Conservation (phyloP, 139 green algal genomes). For the Chlamydomonas eustigma region DNA sequence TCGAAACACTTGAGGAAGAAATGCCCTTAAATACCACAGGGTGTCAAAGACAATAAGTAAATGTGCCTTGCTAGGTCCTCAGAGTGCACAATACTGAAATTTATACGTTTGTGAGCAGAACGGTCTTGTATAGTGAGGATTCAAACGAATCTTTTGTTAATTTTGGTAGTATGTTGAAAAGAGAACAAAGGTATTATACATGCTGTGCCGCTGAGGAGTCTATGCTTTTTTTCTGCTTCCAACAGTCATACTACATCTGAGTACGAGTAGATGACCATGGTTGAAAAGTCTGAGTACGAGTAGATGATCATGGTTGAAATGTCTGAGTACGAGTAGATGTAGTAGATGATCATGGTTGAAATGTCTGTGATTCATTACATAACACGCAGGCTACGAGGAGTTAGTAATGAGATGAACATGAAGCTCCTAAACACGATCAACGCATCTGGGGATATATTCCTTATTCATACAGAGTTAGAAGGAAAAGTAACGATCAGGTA, state of each 20-base stretch:
- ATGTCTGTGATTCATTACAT: neutral
- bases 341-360: too few relatives aligned
- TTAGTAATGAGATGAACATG: constrained; percentile 18
- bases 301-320: too few relatives aligned
- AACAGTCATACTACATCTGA: neutral
- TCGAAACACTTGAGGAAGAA: neutral
- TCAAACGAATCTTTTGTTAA: neutral
- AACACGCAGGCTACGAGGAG: neutral
- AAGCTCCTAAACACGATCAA: constrained; percentile 63
- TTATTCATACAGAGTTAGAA: constrained; percentile 57
- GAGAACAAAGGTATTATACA: too few relatives aligned
- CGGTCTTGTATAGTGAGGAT: neutral
- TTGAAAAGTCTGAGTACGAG: neutral
- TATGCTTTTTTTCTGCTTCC: too few relatives aligned
- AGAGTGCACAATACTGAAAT: neutral
- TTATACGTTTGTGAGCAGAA: neutral
- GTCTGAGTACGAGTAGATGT: too few relatives aligned
- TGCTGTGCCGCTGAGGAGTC: too few relatives aligned
- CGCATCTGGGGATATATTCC: constrained; percentile 39
- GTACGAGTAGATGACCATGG: neutral
- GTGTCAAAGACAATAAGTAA: neutral
- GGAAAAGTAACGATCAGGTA: constrained; percentile 51
- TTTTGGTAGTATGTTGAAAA: neutral
- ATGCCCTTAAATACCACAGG: neutral
- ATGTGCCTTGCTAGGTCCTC: neutral